phyloP scores from a whole-genome alignment of 352 stramenopile species.

The Elongisporangium senticosum region DNA sequence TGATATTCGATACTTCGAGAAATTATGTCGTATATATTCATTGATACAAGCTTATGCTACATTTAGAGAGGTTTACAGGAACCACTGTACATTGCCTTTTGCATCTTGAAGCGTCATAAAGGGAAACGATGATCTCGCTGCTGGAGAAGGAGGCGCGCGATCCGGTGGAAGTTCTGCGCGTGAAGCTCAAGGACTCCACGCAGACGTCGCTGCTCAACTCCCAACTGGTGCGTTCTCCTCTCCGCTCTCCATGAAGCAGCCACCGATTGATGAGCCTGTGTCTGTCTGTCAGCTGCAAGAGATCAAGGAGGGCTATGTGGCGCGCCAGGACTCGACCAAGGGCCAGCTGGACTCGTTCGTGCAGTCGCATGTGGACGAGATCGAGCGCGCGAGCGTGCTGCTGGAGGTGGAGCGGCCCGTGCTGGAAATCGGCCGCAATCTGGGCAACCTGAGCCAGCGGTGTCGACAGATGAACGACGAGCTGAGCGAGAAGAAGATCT shows the following conservation, averaged over 20 bases:
- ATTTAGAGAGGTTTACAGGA: neutral
- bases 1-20: neutral
- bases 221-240: slow-evolving; percentile 37
- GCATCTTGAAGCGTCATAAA: neutral
- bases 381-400: slow-evolving; percentile 69
- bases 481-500: slow-evolving; percentile 75
- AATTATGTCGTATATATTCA: neutral
- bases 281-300: slow-evolving; percentile 47
- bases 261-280: neutral
- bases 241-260: neutral
- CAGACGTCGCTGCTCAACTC: slow-evolving; percentile 80
- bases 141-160: slow-evolving; percentile 81
- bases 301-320: slow-evolving; percentile 78
- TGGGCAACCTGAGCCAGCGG: slow-evolving; percentile 46
- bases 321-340: slow-evolving; percentile 70
- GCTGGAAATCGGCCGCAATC: slow-evolving; percentile 50
- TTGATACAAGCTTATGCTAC: too few species aligned
- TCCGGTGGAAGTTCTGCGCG: slow-evolving; percentile 71
- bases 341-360: slow-evolving; percentile 67
- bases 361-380: slow-evolving; percentile 77
- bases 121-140: slow-evolving; percentile 60
- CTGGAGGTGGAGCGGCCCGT: slow-evolving; percentile 68
- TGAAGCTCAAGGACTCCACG: slow-evolving; percentile 79
- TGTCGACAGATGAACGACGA: slow-evolving; percentile 83
- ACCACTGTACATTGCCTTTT: neutral